Conservation (phyloP, 2,329 filamentous ascomycete species). For the Pyrenophora graminea region DNA sequence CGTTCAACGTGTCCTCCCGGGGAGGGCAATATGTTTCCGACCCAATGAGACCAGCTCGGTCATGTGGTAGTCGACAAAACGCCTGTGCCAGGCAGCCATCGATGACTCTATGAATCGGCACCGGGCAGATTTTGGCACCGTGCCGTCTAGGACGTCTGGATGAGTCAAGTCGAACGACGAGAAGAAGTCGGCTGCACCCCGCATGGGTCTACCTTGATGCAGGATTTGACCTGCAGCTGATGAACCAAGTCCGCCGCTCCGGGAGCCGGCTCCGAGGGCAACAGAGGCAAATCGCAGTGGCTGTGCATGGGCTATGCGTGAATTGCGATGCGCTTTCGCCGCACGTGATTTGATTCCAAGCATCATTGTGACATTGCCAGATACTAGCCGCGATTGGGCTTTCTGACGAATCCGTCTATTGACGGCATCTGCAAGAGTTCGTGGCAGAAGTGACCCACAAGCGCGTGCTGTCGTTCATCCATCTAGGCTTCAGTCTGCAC, state of each 20-base stretch:
- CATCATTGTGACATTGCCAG: background rate
- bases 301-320: slow-evolving; percentile 1
- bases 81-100: no score
- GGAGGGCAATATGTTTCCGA: slow-evolving; percentile 19
- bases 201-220: slow-evolving; percentile 23
- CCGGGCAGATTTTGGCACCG: slow-evolving; percentile 27
- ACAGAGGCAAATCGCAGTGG: slow-evolving; percentile 8
- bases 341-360: slow-evolving; percentile 19
- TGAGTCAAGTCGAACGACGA: slow-evolving; percentile 32
- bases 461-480: slow-evolving; percentile 2
- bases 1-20: slow-evolving; percentile 22
- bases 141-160: slow-evolving; percentile 16
- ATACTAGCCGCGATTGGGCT: background rate
- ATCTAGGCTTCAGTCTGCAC: slow-evolving; percentile 12
- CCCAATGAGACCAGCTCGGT: slow-evolving; percentile 19
- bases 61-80: background rate
- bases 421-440: slow-evolving; percentile 6
- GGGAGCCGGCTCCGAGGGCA: slow-evolving; percentile 4
- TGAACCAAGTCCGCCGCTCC: slow-evolving; percentile 19
- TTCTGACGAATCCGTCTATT: slow-evolving; percentile 1
- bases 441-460: slow-evolving; percentile 21
- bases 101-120: slow-evolving; percentile 17
- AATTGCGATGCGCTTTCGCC: slow-evolving; percentile 1
- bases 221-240: slow-evolving; percentile 26
- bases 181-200: slow-evolving; percentile 37